These are phyloP conservation scores for Posidonia oceanica DNA, from an alignment of 116 monocot species.

Conservation along the genomic window DNA sequence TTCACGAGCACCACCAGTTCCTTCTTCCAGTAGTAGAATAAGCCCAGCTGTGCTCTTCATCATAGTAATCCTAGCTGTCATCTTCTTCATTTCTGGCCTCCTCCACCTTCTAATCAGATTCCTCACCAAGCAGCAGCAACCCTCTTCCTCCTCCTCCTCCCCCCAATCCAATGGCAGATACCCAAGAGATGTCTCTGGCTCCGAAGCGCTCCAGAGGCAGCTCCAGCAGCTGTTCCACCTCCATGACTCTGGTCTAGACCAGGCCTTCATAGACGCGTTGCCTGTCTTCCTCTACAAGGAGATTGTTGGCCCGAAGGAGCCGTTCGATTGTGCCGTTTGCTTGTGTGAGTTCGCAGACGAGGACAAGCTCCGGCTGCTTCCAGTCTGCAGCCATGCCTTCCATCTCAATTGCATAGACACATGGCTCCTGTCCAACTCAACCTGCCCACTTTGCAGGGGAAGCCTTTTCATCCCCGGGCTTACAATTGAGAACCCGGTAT, in stretches of 20 bases:
- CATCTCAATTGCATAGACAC: conserved; percentile 70
- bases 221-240: conserved; percentile 77
- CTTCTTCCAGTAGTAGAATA: conserved; percentile 25
- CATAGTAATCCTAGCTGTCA: conserved; percentile 53
- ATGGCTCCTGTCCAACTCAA: conserved; percentile 71
- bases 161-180: conserved; percentile 5
- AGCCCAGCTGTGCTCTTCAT: conserved; percentile 63
- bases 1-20: neutral
- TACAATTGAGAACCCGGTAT: conserved; percentile 42
- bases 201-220: conserved; percentile 61
- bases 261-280: conserved; percentile 59
- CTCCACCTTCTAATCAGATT: conserved; percentile 52
- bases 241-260: conserved; percentile 67
- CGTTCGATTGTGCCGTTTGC: conserved; percentile 71
- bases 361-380: conserved; percentile 56
- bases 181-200: conserved; percentile 8
- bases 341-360: conserved; percentile 47
- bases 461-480: conserved; percentile 33
- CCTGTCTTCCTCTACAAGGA: conserved; percentile 64
- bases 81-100: conserved; percentile 68
- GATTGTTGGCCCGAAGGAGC: conserved; percentile 53
- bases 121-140: conserved; percentile 27
- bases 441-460: conserved; percentile 69
- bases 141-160: conserved; percentile 5
- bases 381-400: conserved; percentile 65